Percentiles rank a stretch among this genome's conserved stretches.
These are phyloP conservation scores for Kingdonia uniflora DNA, from an alignment of 164 flowering plant genomes.

Conservation along the genomic window DNA sequence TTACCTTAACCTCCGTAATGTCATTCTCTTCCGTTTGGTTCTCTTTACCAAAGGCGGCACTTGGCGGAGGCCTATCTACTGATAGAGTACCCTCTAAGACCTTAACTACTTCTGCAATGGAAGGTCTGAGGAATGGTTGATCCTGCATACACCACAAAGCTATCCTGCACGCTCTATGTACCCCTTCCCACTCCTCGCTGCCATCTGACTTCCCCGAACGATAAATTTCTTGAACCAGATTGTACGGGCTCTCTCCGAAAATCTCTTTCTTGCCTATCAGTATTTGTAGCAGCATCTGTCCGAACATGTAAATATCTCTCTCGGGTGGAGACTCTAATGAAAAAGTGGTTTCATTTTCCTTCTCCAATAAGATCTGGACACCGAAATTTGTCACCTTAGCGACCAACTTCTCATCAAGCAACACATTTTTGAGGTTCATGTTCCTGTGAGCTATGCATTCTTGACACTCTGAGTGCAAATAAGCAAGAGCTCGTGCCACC, in stretches of 20 bases:
- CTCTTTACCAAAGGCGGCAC: slow-evolving; percentile 13
- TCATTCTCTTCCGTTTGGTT: background rate
- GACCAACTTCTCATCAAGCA: slow-evolving; percentile 41
- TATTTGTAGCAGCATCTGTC: slow-evolving; percentile 35
- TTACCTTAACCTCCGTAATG: background rate
- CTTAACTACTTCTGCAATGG: slow-evolving; percentile 41
- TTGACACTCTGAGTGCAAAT: slow-evolving; percentile 42
- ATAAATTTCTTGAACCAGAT: slow-evolving; percentile 10
- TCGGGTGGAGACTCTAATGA: slow-evolving; percentile 33
- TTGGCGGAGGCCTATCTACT: slow-evolving; percentile 43
- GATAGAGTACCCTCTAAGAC: slow-evolving; percentile 47
- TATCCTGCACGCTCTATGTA: slow-evolving; percentile 32
- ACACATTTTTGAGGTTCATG: slow-evolving; percentile 38
- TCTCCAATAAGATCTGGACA: slow-evolving; percentile 16
- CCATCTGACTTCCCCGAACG: slow-evolving; percentile 12
- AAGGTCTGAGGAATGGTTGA: slow-evolving; percentile 41
- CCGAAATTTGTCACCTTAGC: slow-evolving; percentile 46
- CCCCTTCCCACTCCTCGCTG: slow-evolving; percentile 16
- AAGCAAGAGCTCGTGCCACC: slow-evolving; percentile 39
- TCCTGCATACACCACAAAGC: slow-evolving; percentile 51
- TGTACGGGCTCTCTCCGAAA: slow-evolving; percentile 11
- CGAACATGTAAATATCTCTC: slow-evolving; percentile 40
- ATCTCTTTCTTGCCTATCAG: slow-evolving; percentile 21
- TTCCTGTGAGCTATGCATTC: slow-evolving; percentile 41
- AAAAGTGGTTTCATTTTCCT: slow-evolving; percentile 22